Percentiles rank a stretch among this genome's conserved stretches.
Evolutionary conservation across 2,329 filamentous ascomycete genomes (phyloP).

Genomic region (Aspergillus ustus): DNA sequence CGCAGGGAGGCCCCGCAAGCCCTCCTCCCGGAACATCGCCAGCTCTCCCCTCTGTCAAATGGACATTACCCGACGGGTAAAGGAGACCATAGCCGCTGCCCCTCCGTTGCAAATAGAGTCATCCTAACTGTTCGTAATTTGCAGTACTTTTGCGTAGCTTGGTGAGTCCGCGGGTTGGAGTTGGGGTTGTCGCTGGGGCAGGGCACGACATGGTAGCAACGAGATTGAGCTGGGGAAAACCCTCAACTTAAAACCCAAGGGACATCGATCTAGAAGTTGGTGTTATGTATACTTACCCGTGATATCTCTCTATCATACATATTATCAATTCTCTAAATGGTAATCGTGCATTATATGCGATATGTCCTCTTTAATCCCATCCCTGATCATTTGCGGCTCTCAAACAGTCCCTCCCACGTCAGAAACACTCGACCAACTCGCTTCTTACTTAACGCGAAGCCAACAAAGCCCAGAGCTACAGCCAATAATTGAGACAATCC

Average conservation of each 20-base stretch:
- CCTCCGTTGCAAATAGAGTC: not conserved
- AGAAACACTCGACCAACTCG: not conserved
- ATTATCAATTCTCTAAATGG: not conserved
- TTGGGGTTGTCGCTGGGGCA: too few species aligned
- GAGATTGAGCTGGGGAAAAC: not conserved
- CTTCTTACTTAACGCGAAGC: not conserved
- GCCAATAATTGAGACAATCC: not conserved
- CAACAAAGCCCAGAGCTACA: not conserved
- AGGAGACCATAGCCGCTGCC: not conserved
- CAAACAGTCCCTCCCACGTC: not conserved
- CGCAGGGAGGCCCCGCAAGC: not conserved
- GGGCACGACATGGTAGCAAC: not conserved
- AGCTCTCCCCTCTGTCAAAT: not conserved
- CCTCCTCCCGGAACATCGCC: not conserved
- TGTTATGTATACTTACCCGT: not conserved
- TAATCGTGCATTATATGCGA: not conserved
- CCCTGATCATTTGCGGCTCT: slow-evolving; percentile 3
- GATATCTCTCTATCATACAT: not conserved
- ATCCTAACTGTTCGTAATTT: not conserved
- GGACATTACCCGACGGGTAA: not conserved
- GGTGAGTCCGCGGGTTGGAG: not conserved
- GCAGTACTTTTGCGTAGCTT: not conserved
- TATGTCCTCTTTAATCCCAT: not conserved
- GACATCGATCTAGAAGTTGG: not conserved
- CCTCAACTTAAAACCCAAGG: not conserved